Evolutionary conservation across 164 flowering plant genomes (phyloP).

Genomic region (Magnolia officinalis): DNA sequence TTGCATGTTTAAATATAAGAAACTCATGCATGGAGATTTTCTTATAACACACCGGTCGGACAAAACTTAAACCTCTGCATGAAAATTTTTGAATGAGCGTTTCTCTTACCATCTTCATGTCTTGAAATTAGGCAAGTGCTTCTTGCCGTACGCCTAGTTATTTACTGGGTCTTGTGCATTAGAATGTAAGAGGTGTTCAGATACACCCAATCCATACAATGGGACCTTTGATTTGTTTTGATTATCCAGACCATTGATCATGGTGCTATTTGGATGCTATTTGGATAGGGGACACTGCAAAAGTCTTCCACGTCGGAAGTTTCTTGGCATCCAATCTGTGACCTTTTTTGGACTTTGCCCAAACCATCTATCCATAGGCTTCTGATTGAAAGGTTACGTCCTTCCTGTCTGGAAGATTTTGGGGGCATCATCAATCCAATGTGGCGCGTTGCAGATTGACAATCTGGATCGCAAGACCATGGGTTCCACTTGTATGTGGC

Average conservation of each 20-base stretch:
- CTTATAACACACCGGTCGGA: too few relatives aligned
- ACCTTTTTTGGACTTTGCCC: not conserved
- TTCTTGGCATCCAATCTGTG: not conserved
- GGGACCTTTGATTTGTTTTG: not conserved
- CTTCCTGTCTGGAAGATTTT: too few relatives aligned
- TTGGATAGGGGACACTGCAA: not conserved
- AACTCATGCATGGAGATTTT: too few relatives aligned
- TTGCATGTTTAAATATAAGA: not conserved
- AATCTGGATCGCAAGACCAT: too few relatives aligned
- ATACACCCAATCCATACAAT: not conserved
- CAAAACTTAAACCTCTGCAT: too few relatives aligned
- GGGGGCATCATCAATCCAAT: too few relatives aligned
- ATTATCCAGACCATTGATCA: not conserved
- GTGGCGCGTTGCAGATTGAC: too few relatives aligned
- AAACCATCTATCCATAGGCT: not conserved
- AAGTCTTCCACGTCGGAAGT: not conserved
- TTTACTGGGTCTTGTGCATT: not conserved
- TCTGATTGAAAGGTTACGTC: too few relatives aligned
- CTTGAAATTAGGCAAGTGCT: constrained; percentile 2
- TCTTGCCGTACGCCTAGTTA: not conserved
- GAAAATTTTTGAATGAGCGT: too few relatives aligned
- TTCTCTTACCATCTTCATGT: not conserved
- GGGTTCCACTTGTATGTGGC: too few relatives aligned
- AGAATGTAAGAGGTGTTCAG: too few relatives aligned
- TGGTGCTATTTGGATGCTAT: not conserved